Conservation (phyloP, 306 rosid genomes). For the Cucumis melo region DNA sequence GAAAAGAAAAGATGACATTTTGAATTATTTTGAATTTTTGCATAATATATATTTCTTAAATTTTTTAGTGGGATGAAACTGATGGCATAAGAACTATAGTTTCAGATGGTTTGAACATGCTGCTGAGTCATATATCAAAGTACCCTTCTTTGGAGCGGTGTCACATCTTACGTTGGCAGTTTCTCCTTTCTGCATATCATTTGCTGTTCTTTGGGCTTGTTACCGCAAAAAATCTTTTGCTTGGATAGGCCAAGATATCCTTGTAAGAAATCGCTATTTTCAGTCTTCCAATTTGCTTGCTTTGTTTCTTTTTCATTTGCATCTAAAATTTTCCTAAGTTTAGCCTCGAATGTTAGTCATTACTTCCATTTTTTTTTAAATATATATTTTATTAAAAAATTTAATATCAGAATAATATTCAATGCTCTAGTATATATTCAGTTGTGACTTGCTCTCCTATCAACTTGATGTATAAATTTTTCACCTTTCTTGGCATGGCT, state of each 20-base stretch:
- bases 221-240: constrained; percentile 44
- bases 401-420: neutral
- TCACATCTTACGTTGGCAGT: constrained; percentile 80
- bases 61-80: constrained; percentile 17
- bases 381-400: neutral
- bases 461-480: neutral
- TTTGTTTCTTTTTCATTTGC: neutral
- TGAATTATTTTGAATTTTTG: neutral
- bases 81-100: constrained; percentile 39
- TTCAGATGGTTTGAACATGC: constrained; percentile 84
- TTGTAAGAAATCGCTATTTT: constrained; percentile 42
- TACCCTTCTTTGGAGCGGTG: constrained; percentile 83
- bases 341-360: neutral
- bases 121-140: constrained; percentile 59
- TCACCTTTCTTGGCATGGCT: neutral
- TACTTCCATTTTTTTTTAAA: neutral
- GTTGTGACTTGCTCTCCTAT: neutral
- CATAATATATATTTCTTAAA: neutral
- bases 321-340: neutral
- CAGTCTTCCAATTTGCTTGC: neutral
- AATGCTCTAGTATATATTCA: neutral
- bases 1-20: neutral
- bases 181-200: constrained; percentile 78
- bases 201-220: constrained; percentile 85
- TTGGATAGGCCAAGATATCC: constrained; percentile 98